These are phyloP conservation scores for Larix sibirica DNA, from an alignment of 83 land plant species.

Conservation along the genomic window DNA sequence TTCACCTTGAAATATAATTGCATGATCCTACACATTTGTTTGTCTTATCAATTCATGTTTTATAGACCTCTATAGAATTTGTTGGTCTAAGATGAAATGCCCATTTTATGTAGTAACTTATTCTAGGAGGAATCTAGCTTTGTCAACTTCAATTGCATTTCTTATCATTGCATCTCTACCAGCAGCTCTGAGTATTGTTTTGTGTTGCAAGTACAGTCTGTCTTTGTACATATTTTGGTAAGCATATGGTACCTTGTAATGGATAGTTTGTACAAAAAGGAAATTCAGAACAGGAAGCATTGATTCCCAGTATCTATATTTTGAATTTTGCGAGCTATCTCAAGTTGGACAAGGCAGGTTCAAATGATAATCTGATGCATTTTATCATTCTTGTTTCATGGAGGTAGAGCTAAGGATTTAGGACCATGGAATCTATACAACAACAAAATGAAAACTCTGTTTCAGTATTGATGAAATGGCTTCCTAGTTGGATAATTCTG, in stretches of 20 bases:
- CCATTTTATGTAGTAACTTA: not conserved
- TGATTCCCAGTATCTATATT: not conserved
- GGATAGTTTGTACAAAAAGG: not conserved
- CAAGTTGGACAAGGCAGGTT: not conserved
- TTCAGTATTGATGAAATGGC: not conserved
- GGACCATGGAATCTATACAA: not conserved
- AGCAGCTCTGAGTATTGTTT: not conserved
- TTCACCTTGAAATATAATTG: not conserved
- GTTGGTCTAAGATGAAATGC: not conserved
- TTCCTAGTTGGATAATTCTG: not conserved
- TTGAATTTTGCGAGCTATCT: not conserved
- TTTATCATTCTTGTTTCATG: not conserved
- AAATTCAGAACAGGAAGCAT: not conserved
- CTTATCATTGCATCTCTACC: not conserved
- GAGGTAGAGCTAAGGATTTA: not conserved
- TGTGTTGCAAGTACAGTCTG: not conserved
- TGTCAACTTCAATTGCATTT: not conserved
- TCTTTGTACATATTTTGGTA: not conserved
- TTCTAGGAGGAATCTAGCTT: not conserved
- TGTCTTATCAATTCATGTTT: not conserved
- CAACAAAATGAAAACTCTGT: not conserved
- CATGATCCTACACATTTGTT: not conserved
- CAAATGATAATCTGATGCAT: not conserved
- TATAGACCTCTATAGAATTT: not conserved
- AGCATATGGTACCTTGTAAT: not conserved